Evolutionary conservation across 2,329 filamentous ascomycete species (phyloP), one percentile per base, ranked within the genome.

Genomic region (Fusarium protoensiforme): DNA sequence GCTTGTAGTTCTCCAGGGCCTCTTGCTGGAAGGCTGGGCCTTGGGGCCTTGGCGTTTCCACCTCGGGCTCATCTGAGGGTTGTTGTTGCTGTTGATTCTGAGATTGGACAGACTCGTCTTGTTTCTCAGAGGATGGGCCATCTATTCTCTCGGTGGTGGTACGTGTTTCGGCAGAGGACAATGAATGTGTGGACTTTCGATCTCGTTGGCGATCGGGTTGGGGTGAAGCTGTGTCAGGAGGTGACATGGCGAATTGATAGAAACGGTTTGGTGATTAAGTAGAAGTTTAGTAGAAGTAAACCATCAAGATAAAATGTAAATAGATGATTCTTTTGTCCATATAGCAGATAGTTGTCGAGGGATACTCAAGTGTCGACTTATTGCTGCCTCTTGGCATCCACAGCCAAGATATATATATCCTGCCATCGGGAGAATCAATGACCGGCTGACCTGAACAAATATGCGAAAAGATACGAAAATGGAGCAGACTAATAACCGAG

Each of bases 1-100:
- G 88, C 67, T 87, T 80, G 80, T 85, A 90, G 64, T 87, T 85
- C 33, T 83, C 78, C 39, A 84, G 80, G 24, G 76, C 74, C 39
- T 82, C 79, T 10, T 78, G 56, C n/a, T 76, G 60, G 60, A 74
- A 74, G 6, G 69, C 69, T 22, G 74, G 72, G n/a, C 71, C 65
- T 27, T 69, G 18, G 13, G 61, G 56, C 0, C 14, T 61, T 13
- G 73, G 31, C 10, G 62, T 51, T 35, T 81, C 79, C 20, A 68
- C 61, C 22, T 68, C 56, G 22, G 71, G 66, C 9, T 74, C 71
- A 22, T 22, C 41, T 24, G 64, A 48, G 29, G 63, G 54, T 62
- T 62, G 35, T 54, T 61, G 36, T n/a, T 73, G 59, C 8, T n/a
- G n/a, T n/a, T 3, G 10, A 22, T 53, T 39, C 11, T 63, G 57